These are phyloP conservation scores for Mycena crocata DNA, from an alignment of 768 basidiomycete species.

Conservation along the genomic window DNA sequence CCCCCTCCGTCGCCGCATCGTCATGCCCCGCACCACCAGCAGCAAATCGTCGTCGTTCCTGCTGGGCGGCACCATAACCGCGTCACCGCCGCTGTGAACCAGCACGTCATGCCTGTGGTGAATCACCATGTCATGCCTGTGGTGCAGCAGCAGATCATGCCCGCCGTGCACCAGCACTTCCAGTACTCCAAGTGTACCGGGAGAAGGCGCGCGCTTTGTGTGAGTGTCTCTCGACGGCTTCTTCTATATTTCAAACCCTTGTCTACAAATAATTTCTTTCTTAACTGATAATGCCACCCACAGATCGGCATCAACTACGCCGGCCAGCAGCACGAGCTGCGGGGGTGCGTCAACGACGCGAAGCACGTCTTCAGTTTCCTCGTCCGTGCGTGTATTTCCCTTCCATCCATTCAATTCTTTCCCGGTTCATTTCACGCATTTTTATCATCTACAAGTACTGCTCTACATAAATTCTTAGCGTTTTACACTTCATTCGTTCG, in stretches of 20 bases:
- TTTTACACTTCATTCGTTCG: too few relatives aligned
- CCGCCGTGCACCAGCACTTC: constrained; percentile 24
- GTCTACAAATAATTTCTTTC: too few relatives aligned
- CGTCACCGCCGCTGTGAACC: neutral
- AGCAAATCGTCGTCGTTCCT: constrained; percentile 9
- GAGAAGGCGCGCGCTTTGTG: constrained; percentile 35
- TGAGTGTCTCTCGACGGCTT: neutral
- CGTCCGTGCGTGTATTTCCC: constrained; percentile 54
- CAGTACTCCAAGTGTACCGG: constrained; percentile 39
- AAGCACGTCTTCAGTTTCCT: constrained; percentile 76
- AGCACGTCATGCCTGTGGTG: constrained; percentile 3
- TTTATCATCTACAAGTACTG: too few relatives aligned
- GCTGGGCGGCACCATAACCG: neutral
- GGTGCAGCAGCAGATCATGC: constrained; percentile 8
- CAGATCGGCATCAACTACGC: constrained; percentile 88
- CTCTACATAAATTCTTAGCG: too few relatives aligned
- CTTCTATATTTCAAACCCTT: neutral
- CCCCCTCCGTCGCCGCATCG: constrained; percentile 13
- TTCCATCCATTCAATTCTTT: neutral
- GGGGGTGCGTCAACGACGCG: constrained; percentile 88
- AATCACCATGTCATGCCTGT: constrained; percentile 13
- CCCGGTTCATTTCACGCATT: constrained; percentile 17
- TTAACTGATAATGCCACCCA: too few relatives aligned
- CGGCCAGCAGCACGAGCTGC: constrained; percentile 71
- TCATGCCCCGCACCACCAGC: constrained; percentile 6